These are phyloP conservation scores for Nepenthes alata DNA, from an alignment of 179 eudicot genomes.

Conservation along the genomic window DNA sequence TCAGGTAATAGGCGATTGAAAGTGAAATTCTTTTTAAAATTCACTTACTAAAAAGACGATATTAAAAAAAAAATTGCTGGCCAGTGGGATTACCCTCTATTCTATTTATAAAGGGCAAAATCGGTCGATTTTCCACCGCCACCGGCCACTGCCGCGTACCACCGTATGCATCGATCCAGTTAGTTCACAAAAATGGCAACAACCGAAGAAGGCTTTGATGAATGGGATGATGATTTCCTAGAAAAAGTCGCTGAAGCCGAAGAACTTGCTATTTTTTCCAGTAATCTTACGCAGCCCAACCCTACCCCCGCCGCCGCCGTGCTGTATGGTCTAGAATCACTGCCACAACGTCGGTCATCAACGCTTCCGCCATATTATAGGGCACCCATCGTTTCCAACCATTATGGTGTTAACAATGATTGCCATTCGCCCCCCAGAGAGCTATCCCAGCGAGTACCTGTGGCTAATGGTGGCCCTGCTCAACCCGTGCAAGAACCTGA, in stretches of 20 bases:
- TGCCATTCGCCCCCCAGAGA: conserved; percentile 69
- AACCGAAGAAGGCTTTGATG: conserved; percentile 28
- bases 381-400: neutral
- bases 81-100: too few relatives aligned
- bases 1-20: too few relatives aligned
- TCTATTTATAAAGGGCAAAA: too few relatives aligned
- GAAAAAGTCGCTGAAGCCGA: conserved; percentile 27
- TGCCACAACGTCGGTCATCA: neutral
- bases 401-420: neutral
- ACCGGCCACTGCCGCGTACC: neutral
- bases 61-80: too few relatives aligned
- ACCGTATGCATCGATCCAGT: neutral
- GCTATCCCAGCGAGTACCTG: conserved; percentile 47
- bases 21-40: too few relatives aligned
- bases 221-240: conserved; percentile 35
- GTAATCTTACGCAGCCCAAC: conserved; percentile 17
- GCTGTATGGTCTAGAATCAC: neutral
- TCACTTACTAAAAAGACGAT: too few relatives aligned
- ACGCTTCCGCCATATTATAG: neutral
- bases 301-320: conserved; percentile 9
- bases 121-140: too few relatives aligned
- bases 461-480: conserved; percentile 6
- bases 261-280: conserved; percentile 23
- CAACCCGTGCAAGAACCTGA: conserved; percentile 15
- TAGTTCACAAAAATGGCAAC: conserved; percentile 9